phyloP scores from a whole-genome alignment of 768 basidiomycete genomes.

The Mycena maculata region DNA sequence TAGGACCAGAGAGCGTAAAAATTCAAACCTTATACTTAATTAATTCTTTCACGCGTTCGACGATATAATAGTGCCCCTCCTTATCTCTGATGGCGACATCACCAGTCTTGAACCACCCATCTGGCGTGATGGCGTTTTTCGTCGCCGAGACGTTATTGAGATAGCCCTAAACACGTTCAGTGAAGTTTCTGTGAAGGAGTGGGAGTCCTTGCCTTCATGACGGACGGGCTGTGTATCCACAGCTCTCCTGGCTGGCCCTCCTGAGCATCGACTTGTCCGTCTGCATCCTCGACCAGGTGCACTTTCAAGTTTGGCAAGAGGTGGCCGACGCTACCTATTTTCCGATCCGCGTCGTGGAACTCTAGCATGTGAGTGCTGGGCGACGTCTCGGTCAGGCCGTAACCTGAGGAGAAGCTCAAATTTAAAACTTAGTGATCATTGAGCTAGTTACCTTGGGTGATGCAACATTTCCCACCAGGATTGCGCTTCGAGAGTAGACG shows the following conservation, averaged over 20 bases:
- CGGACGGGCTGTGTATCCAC: conserved; percentile 71
- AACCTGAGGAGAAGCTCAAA: conserved; percentile 46
- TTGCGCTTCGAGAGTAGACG: conserved; percentile 22
- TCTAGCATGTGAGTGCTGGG: conserved; percentile 61
- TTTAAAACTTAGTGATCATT: not conserved
- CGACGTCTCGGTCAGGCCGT: conserved; percentile 76
- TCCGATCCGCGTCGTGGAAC: conserved; percentile 46
- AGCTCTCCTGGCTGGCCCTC: conserved; percentile 69
- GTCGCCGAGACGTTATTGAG: conserved; percentile 70
- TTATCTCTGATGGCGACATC: conserved; percentile 54
- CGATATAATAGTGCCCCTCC: conserved; percentile 6
- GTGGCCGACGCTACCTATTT: conserved; percentile 65
- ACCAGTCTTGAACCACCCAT: conserved; percentile 81
- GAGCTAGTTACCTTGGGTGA: conserved; percentile 36
- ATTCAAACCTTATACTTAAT: conserved; percentile 65
- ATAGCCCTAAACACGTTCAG: conserved; percentile 59
- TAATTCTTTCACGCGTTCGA: conserved; percentile 69
- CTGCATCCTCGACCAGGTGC: conserved; percentile 63
- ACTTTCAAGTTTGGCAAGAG: conserved; percentile 71
- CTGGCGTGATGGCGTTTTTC: conserved; percentile 61
- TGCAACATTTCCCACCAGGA: conserved; percentile 26
- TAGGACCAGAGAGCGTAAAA: not conserved
- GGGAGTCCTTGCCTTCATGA: conserved; percentile 64
- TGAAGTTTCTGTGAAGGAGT: not conserved
- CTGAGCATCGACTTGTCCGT: conserved; percentile 52